Evolutionary conservation across 441 rosid species (phyloP).

Genomic region (Geranium incanum): DNA sequence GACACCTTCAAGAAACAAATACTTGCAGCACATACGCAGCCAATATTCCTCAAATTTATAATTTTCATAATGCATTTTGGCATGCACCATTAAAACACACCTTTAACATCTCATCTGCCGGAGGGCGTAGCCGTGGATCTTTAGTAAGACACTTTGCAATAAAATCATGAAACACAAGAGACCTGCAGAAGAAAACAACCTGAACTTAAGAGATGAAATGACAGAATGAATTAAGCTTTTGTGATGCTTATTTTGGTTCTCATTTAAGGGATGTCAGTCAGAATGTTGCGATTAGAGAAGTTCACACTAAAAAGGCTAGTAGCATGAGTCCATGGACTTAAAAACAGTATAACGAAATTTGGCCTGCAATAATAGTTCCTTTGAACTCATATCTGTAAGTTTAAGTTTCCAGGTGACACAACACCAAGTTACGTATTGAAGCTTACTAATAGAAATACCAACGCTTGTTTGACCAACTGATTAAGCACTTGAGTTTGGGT

Average conservation of each 20-base stretch:
- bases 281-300: background rate
- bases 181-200: constrained; percentile 46
- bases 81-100: constrained; percentile 29
- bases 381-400: too few relatives aligned
- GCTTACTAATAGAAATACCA: too few relatives aligned
- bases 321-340: too few relatives aligned
- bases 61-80: constrained; percentile 11
- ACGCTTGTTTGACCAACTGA: too few relatives aligned
- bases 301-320: too few relatives aligned
- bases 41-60: background rate
- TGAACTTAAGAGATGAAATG: constrained; percentile 5
- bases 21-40: constrained; percentile 1
- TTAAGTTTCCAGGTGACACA: too few relatives aligned
- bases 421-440: too few relatives aligned
- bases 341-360: too few relatives aligned
- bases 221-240: constrained; percentile 1
- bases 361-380: too few relatives aligned
- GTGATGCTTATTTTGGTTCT: background rate
- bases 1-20: background rate
- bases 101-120: constrained; percentile 96
- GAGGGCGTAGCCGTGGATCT: constrained; percentile 91
- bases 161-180: constrained; percentile 98
- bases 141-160: constrained; percentile 94
- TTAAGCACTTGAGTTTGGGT: too few relatives aligned
- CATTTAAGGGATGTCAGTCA: background rate